Percentiles rank a stretch among this genome's conserved stretches.
Evolutionary conservation across 2,329 filamentous ascomycete species (phyloP).

Genomic region (Biscogniauxia mediterranea): DNA sequence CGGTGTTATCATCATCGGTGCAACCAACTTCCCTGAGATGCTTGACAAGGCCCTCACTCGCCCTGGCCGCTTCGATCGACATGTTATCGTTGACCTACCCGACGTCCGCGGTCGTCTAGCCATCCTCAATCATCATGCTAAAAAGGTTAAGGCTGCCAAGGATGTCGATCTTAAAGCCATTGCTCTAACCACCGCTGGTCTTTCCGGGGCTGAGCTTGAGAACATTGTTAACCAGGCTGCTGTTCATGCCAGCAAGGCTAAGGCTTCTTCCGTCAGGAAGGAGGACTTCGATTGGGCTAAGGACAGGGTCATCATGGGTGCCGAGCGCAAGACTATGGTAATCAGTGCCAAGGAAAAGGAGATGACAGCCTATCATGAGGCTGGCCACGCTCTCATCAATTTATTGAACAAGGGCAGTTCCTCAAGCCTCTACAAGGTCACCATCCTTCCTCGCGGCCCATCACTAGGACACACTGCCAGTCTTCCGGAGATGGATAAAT

Average conservation of each 20-base stretch:
- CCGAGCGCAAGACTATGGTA: conserved; percentile 84
- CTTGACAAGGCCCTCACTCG: conserved; percentile 93
- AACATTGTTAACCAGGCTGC: conserved; percentile 97
- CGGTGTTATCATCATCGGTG: conserved; percentile 91
- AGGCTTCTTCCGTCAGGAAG: conserved; percentile 71
- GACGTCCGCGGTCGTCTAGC: conserved; percentile 91
- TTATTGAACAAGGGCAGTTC: conserved; percentile 73
- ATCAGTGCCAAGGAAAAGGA: conserved; percentile 93
- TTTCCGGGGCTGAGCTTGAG: conserved; percentile 93
- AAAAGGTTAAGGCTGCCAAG: conserved; percentile 77
- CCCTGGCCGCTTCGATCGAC: conserved; percentile 92
- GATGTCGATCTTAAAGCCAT: conserved; percentile 83
- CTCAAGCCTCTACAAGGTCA: conserved; percentile 90
- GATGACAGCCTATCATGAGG: conserved; percentile 95
- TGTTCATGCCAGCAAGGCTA: conserved; percentile 87
- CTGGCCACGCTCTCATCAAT: conserved; percentile 87
- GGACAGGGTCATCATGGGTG: conserved; percentile 96
- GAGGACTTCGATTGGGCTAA: conserved; percentile 94
- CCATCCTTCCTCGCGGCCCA: conserved; percentile 87
- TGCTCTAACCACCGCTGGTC: conserved; percentile 83
- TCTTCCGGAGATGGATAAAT: conserved; percentile 88
- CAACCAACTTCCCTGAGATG: conserved; percentile 92
- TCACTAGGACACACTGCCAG: conserved; percentile 84
- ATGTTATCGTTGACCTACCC: conserved; percentile 82
- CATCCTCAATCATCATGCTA: conserved; percentile 90